A percentile compares a stretch with the other conserved stretches of the same genome.
Evolutionary conservation across 2,329 filamentous ascomycete genomes (phyloP).

Genomic region (Fusarium pseudocircinatum): DNA sequence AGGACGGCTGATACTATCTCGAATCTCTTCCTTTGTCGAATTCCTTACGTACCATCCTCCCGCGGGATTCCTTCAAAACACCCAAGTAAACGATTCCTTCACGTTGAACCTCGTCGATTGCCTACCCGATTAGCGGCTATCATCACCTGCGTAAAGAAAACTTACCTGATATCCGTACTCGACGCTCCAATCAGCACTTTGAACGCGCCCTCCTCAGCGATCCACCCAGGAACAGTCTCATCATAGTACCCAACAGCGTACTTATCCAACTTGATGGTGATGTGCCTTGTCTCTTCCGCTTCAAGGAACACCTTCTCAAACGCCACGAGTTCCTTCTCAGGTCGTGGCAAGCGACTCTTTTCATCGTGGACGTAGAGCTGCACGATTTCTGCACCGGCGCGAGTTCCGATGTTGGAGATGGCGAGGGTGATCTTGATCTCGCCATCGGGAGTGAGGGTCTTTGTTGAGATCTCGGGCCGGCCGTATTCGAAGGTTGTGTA

Average conservation of each 20-base stretch:
- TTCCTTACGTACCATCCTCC: not conserved
- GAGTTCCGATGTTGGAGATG: slow-evolving; percentile 64
- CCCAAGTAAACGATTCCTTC: slow-evolving; percentile 72
- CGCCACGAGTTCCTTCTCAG: slow-evolving; percentile 75
- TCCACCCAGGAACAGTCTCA: slow-evolving; percentile 66
- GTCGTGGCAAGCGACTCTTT: slow-evolving; percentile 69
- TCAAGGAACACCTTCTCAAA: slow-evolving; percentile 72
- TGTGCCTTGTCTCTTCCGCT: slow-evolving; percentile 63
- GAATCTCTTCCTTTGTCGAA: not conserved
- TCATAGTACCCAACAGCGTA: slow-evolving; percentile 71
- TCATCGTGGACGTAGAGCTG: slow-evolving; percentile 75
- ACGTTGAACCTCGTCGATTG: slow-evolving; percentile 64
- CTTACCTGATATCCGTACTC: slow-evolving; percentile 70
- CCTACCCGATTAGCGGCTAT: slow-evolving; percentile 47
- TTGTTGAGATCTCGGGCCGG: slow-evolving; percentile 59
- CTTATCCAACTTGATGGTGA: slow-evolving; percentile 58
- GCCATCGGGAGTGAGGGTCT: slow-evolving; percentile 51
- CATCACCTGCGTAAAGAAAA: not conserved
- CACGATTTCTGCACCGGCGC: slow-evolving; percentile 70
- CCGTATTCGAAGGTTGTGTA: slow-evolving; percentile 77
- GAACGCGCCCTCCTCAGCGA: slow-evolving; percentile 72
- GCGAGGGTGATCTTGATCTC: slow-evolving; percentile 58
- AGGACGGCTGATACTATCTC: not conserved
- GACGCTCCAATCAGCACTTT: slow-evolving; percentile 69
- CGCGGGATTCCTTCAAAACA: slow-evolving; percentile 55